Evolutionary conservation across 148 eudicot genomes (phyloP).

Genomic region (Cornus kousa): DNA sequence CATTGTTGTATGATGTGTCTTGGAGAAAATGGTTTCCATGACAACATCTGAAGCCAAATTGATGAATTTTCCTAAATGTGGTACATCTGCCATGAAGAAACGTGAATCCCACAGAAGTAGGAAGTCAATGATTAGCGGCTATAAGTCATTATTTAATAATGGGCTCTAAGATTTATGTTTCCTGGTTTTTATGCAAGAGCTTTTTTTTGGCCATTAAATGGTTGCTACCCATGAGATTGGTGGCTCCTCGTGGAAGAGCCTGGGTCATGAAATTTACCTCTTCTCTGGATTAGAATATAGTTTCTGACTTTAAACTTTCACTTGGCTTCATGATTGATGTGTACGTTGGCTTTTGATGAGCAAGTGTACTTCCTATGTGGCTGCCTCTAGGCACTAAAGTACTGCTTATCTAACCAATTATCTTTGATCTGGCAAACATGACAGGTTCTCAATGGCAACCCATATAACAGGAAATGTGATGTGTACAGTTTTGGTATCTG

Average conservation of each 20-base stretch:
- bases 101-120: background rate
- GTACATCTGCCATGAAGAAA: background rate
- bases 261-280: background rate
- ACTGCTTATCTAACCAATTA: background rate
- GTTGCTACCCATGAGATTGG: background rate
- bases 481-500: slow-evolving; percentile 89
- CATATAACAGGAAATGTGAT: slow-evolving; percentile 83
- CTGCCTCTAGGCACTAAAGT: background rate
- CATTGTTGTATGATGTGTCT: background rate
- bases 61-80: background rate
- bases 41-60: background rate
- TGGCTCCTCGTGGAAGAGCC: slow-evolving; percentile 1
- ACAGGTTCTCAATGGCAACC: slow-evolving; percentile 78
- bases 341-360: slow-evolving; percentile 6
- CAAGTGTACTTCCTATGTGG: background rate
- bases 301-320: background rate
- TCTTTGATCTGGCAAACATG: slow-evolving; percentile 8
- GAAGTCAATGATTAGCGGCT: background rate
- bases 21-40: background rate
- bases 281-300: background rate
- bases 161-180: background rate
- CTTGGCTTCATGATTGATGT: background rate
- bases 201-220: background rate
- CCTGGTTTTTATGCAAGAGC: background rate
- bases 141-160: background rate